Evolutionary conservation across 495 filamentous ascomycete genomes (phyloP), one percentile per base, ranked within the genome.

Genomic region (Daldinia grandis): DNA sequence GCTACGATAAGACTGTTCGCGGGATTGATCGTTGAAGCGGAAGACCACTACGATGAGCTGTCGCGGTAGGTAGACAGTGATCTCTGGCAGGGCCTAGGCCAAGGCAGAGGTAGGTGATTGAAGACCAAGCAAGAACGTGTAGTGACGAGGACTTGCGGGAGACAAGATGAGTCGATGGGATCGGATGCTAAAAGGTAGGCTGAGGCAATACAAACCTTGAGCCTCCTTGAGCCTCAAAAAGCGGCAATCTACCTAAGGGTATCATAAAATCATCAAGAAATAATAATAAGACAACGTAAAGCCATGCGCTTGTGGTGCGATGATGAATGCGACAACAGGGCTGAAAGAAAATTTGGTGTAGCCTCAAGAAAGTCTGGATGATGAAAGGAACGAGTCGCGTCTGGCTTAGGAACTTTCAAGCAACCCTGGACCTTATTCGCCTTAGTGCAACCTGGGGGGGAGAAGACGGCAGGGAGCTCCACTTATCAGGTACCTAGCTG

Each of bases 261-360:
- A 67, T 72, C 69, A 67, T 62, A 30, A 59, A 49, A 17, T n/a
- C 28, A 47, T 59, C 50, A 65, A 66, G 57, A 72, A 64, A 72
- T 68, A 55, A 55, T 55, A 68, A 55, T 49, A 72, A 64, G 37
- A 50, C 44, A 42, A 51, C 7, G 60, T 12, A 38, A 59, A 64
- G 55, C 35, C 40, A 63, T 59, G 54, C 30, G 57, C 55, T 53
- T 31, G 33, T 69, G 12, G 60, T 55, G 25, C 5, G 37, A 47
- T 59, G 35, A 35, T 68, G 37, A 62, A 40, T 67, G 65, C 65
- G 65, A 68, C 47, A 40, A 31, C 49, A 60, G 56, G 31, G 19
- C 42, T 67, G n/a, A 54, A 60, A 47, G 49, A 60, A 67, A 55
- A 14, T 60, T 67, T 28, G 49, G 50, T 50, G 64, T 50, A 60